Evolutionary conservation across 176 grass and related monocot genomes (phyloP), one percentile per base, ranked within the genome.

Genomic region (Raddia distichophylla): DNA sequence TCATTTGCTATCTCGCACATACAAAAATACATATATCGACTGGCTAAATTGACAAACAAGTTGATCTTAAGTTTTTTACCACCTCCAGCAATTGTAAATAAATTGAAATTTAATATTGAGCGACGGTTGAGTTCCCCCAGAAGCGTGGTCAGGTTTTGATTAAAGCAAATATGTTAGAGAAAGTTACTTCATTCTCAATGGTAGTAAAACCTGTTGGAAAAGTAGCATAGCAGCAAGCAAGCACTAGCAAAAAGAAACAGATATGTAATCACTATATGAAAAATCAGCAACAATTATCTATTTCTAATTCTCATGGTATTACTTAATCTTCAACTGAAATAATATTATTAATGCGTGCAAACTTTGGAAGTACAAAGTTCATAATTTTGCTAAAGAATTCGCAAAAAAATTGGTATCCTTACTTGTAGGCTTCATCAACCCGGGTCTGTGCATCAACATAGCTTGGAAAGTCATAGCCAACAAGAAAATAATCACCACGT

Each of bases 401-500:
- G 67, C 18, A 55, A 78, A 22, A 6, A 15, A 80, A 48, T 76
- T 44, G 56, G n/a, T 71, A 79, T 69, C 64, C 87, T 91, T 99
- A 99, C 97, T 96, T 91, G 91, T 99, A 99, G 74, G 91, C 89
- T 96, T 91, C 89, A 71, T 99, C 97, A 40, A 99, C 93, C 51
- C 45, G 50, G 49, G 65, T 74, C 55, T 99, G 97, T 13, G 97
- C 86, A 70, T 99, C 91, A 40, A 99, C 85, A 63, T 99, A 99
- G 83, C 93, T 83, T 84, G 97, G 85, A 76, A 99, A 99, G 89
- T 99, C 97, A 81, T 90, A 84, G 54, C 97, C 97, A 87, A 99
- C 97, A 60, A 99, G 93, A 73, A 99, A 99, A 91, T 99, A 99
- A 46, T 99, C 97, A 55, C 93, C 97, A 87, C 91, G 88, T 7